Percentiles rank a stretch among this genome's conserved stretches.
phyloP scores from a whole-genome alignment of 805 yeast genomes.

The Wickerhamiella vanderwaltii region DNA sequence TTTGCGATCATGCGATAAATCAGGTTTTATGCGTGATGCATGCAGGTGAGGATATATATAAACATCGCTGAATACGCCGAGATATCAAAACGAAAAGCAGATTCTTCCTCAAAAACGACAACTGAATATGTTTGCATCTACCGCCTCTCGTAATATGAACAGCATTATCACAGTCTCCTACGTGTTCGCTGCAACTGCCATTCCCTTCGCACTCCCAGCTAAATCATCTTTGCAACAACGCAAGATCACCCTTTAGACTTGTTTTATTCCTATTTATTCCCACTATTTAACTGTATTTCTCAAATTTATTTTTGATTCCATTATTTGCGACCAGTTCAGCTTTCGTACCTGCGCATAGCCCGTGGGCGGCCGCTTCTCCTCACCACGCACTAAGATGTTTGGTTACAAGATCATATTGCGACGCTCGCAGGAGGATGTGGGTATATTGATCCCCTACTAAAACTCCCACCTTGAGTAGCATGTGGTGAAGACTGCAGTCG shows the following conservation, averaged over 20 bases:
- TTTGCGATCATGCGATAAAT: background rate
- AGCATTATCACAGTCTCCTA: conserved; percentile 6
- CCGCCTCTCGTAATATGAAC: conserved; percentile 4
- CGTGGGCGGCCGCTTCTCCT: too few species aligned
- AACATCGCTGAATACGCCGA: background rate
- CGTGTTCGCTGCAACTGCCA: conserved; percentile 7
- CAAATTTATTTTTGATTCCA: too few species aligned
- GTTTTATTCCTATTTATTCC: too few species aligned
- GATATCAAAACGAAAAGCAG: background rate
- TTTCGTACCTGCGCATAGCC: too few species aligned
- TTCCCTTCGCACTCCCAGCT: conserved; percentile 8
- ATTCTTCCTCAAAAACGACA: background rate
- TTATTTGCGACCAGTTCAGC: too few species aligned
- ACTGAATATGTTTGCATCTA: conserved; percentile 7
- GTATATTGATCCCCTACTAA: too few species aligned
- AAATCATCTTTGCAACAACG: conserved; percentile 8
- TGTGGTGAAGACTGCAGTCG: too few species aligned
- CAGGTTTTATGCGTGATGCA: background rate
- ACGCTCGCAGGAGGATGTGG: too few species aligned
- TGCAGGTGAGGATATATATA: background rate
- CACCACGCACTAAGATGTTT: too few species aligned
- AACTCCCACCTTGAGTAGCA: too few species aligned
- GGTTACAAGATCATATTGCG: too few species aligned
- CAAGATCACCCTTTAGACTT: background rate
- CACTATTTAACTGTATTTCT: background rate